Evolutionary conservation across 495 filamentous ascomycete species (phyloP).

Genomic region (Pseudomonodictys pantanalensis): DNA sequence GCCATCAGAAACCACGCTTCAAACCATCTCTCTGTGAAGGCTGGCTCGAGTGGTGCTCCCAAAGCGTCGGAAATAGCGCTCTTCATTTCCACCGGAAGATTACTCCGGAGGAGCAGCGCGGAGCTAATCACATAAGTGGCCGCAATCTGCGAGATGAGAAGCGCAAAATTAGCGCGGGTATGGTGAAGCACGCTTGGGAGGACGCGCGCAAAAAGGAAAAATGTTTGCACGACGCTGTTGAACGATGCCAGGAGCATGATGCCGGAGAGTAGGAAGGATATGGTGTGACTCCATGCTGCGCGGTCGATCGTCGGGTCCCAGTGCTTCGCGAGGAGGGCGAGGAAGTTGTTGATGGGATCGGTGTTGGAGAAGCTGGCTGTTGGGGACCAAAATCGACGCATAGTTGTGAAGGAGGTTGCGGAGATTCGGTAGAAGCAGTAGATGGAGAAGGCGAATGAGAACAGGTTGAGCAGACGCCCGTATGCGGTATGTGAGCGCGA

Average conservation of each 20-base stretch:
- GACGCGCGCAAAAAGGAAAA: constrained; percentile 69
- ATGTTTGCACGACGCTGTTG: constrained; percentile 71
- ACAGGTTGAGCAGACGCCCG: constrained; percentile 55
- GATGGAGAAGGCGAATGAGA: constrained; percentile 63
- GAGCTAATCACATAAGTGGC: constrained; percentile 77
- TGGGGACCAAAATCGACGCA: constrained; percentile 53
- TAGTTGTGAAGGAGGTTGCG: constrained; percentile 60
- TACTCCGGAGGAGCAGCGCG: constrained; percentile 68
- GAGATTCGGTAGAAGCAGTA: constrained; percentile 76
- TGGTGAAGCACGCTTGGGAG: constrained; percentile 59
- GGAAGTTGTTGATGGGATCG: constrained; percentile 75
- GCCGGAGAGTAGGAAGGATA: constrained; percentile 73
- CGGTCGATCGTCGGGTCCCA: constrained; percentile 69
- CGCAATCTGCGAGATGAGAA: constrained; percentile 70
- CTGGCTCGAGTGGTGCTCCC: constrained; percentile 61
- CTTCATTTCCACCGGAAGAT: constrained; percentile 68
- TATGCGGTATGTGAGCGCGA: constrained; percentile 58
- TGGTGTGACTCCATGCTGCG: constrained; percentile 71
- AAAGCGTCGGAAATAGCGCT: constrained; percentile 69
- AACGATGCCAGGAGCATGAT: constrained; percentile 75
- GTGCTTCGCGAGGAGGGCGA: constrained; percentile 68
- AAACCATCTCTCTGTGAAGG: constrained; percentile 83
- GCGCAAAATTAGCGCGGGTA: constrained; percentile 63
- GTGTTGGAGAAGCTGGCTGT: constrained; percentile 58
- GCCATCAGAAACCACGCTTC: constrained; percentile 73